Evolutionary conservation across 2,329 filamentous ascomycete species (phyloP).

Genomic region (Fusarium sp.): DNA sequence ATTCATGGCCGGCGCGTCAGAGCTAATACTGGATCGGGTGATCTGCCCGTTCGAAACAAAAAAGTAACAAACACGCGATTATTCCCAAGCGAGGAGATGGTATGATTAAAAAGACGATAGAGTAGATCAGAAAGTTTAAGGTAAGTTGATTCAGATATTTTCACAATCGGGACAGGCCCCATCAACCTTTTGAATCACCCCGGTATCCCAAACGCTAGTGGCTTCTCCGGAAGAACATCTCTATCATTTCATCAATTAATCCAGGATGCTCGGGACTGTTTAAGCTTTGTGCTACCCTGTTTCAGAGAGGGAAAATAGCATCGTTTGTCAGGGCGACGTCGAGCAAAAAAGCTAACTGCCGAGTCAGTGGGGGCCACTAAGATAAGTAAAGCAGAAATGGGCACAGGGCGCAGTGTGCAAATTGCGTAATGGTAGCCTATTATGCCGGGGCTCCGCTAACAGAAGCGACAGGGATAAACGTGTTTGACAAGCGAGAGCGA

Average conservation of each 20-base stretch:
- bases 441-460: too few relatives aligned
- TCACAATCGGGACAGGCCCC: not conserved
- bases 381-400: not conserved
- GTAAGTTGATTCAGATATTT: not conserved
- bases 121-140: not conserved
- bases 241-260: not conserved
- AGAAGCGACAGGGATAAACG: not conserved
- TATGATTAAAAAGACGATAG: not conserved
- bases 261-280: not conserved
- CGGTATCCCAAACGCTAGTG: not conserved
- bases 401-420: not conserved
- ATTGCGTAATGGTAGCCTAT: not conserved
- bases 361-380: conserved; percentile 1
- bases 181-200: not conserved
- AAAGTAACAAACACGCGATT: not conserved
- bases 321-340: not conserved
- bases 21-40: not conserved
- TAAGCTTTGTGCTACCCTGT: conserved; percentile 1
- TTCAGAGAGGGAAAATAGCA: conserved; percentile 1
- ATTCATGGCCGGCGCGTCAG: not conserved
- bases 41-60: not conserved
- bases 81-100: not conserved
- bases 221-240: not conserved
- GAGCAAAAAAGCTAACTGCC: conserved; percentile 1
- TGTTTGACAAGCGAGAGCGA: not conserved